phyloP scores from a whole-genome alignment of 768 basidiomycete species.

The Pleurotus tuoliensis region DNA sequence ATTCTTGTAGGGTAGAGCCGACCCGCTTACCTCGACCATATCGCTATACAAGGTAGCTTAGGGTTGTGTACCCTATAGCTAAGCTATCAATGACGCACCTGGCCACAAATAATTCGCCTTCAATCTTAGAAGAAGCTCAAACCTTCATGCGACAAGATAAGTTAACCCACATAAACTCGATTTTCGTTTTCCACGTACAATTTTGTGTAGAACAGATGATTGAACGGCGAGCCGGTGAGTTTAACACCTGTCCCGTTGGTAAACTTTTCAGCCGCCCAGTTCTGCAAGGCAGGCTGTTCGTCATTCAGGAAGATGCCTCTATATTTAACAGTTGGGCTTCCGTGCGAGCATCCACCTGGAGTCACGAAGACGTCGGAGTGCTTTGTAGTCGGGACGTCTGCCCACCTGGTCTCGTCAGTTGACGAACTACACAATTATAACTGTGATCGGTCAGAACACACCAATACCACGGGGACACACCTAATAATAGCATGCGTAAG shows the following conservation, averaged over 20 bases:
- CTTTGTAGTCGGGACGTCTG: slow-evolving; percentile 63
- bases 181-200: slow-evolving; percentile 30
- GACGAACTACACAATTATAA: slow-evolving; percentile 9
- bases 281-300: slow-evolving; percentile 67
- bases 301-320: slow-evolving; percentile 75
- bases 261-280: slow-evolving; percentile 69
- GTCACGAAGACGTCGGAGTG: slow-evolving; percentile 47
- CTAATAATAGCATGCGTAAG: slow-evolving; percentile 22
- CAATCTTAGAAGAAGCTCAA: slow-evolving; percentile 61
- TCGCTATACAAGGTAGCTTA: slow-evolving; percentile 21
- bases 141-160: slow-evolving; percentile 30
- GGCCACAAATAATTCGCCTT: slow-evolving; percentile 76
- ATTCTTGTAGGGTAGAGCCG: neutral
- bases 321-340: slow-evolving; percentile 64
- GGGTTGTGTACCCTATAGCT: no score
- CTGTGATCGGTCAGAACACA: slow-evolving; percentile 20
- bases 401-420: slow-evolving; percentile 48
- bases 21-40: slow-evolving; percentile 35
- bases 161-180: neutral
- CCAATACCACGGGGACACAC: slow-evolving; percentile 71
- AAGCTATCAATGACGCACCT: slow-evolving; percentile 26
- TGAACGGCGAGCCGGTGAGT: slow-evolving; percentile 54
- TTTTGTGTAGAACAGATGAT: slow-evolving; percentile 55
- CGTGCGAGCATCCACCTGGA: slow-evolving; percentile 47
- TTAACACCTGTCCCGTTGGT: slow-evolving; percentile 55